Evolutionary conservation across 495 filamentous ascomycete genomes (phyloP).

Genomic region (Venustampulla echinocandica): DNA sequence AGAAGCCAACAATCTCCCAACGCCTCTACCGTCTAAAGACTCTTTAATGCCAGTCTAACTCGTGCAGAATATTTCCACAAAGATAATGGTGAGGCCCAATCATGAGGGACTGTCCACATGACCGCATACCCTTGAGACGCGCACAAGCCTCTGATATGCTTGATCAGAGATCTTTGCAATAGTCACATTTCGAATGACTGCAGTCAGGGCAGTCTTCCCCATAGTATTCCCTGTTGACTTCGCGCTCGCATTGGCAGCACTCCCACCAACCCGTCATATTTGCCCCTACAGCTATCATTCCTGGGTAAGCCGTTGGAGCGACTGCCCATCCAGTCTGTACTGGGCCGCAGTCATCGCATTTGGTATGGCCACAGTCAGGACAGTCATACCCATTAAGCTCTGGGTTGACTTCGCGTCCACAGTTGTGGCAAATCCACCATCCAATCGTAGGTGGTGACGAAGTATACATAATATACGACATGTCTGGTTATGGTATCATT

Average conservation of each 20-base stretch:
- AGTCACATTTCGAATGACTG: neutral
- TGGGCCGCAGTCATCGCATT: conserved; percentile 1
- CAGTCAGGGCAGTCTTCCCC: conserved; percentile 2
- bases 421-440: too few relatives aligned
- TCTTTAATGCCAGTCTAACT: neutral
- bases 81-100: neutral
- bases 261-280: conserved; percentile 7
- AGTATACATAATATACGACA: too few relatives aligned
- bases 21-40: neutral
- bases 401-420: conserved; percentile 5
- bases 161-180: too few relatives aligned
- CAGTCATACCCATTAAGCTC: neutral
- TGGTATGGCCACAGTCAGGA: conserved; percentile 1
- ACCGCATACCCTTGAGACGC: neutral
- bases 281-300: neutral
- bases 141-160: too few relatives aligned
- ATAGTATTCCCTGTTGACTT: neutral
- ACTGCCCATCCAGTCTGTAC: neutral
- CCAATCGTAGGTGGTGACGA: too few relatives aligned
- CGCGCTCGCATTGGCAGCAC: conserved; percentile 1
- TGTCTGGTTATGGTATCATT: too few relatives aligned
- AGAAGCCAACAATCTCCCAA: too few relatives aligned
- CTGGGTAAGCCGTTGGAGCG: neutral
- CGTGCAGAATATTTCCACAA: neutral
- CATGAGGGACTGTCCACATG: neutral